Evolutionary conservation across 108 stramenopile genomes (phyloP).

Genomic region (Seminavis robusta): DNA sequence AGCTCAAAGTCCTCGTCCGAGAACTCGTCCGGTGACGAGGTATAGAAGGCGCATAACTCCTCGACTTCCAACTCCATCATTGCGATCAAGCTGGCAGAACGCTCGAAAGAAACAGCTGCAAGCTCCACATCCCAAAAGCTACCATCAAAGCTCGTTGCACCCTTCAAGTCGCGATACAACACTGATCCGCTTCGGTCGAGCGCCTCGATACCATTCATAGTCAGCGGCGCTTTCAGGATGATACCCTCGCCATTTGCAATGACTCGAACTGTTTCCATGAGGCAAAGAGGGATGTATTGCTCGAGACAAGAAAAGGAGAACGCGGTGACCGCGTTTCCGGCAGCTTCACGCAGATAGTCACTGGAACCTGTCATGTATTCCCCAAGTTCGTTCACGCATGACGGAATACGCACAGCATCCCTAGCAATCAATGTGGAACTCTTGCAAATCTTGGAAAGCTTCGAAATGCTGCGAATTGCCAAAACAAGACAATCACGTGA

Average conservation of each 20-base stretch:
- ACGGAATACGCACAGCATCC: constrained; percentile 81
- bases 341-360: constrained; percentile 79
- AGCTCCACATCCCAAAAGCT: constrained; percentile 86
- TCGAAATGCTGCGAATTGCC: constrained; percentile 34
- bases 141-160: constrained; percentile 80
- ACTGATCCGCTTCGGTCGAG: constrained; percentile 83
- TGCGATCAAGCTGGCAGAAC: constrained; percentile 76
- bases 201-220: constrained; percentile 82
- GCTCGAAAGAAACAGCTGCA: constrained; percentile 80
- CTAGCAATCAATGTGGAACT: constrained; percentile 78
- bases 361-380: constrained; percentile 80
- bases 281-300: constrained; percentile 79
- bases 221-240: constrained; percentile 50
- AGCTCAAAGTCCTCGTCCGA: constrained; percentile 72
- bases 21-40: constrained; percentile 64
- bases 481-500: background rate
- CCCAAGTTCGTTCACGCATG: constrained; percentile 81
- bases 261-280: constrained; percentile 80
- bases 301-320: constrained; percentile 81
- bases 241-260: constrained; percentile 69
- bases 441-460: constrained; percentile 74
- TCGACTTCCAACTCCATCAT: constrained; percentile 84
- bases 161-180: constrained; percentile 82
- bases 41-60: constrained; percentile 74
- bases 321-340: constrained; percentile 81